A percentile compares a stretch with the other conserved stretches of the same genome.
phyloP scores from a whole-genome alignment of 306 rosid genomes.

The Cicer bijugum region DNA sequence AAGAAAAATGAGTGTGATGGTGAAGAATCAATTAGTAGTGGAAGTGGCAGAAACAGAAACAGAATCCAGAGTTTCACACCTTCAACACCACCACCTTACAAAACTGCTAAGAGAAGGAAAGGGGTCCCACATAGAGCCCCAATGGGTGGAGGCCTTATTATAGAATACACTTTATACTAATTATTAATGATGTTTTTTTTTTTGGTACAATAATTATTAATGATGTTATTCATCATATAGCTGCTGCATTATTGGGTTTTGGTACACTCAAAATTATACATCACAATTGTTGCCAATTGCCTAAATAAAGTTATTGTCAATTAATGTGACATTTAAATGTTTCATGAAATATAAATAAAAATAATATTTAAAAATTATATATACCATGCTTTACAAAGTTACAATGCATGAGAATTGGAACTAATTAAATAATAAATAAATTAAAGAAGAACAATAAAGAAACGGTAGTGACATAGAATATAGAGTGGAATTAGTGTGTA shows the following conservation, averaged over 20 bases:
- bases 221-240: too few species aligned
- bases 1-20: constrained; percentile 54
- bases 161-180: constrained; percentile 48
- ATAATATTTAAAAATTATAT: too few species aligned
- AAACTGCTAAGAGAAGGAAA: constrained; percentile 61
- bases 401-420: too few species aligned
- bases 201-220: too few species aligned
- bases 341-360: too few species aligned
- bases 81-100: constrained; percentile 60
- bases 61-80: constrained; percentile 61
- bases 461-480: constrained; percentile 11
- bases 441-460: neutral
- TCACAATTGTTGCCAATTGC: too few species aligned
- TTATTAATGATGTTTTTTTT: neutral
- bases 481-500: constrained; percentile 28
- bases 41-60: constrained; percentile 37
- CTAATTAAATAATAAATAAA: neutral
- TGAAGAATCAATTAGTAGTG: constrained; percentile 51
- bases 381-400: too few species aligned
- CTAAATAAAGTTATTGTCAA: too few species aligned
- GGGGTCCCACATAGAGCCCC: constrained; percentile 68
- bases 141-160: constrained; percentile 59
- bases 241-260: too few species aligned
- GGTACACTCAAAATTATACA: too few species aligned
- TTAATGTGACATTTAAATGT: too few species aligned